Base-by-base conservation (phyloP, 2,329 filamentous ascomycete genomes). In the Didymella sp. region DNA sequence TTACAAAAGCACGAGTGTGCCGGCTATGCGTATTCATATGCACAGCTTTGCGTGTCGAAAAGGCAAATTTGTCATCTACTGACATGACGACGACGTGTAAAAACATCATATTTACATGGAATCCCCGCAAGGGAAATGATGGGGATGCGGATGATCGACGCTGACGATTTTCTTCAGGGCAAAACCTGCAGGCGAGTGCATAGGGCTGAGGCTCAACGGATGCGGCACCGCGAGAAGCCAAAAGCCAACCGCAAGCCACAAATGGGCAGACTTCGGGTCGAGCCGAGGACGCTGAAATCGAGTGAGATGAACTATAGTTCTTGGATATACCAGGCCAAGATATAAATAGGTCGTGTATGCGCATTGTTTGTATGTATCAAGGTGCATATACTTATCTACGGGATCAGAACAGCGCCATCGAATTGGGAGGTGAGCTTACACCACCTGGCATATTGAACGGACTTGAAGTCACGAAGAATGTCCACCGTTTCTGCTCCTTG, bases 381-480 rank as follows among this genome's bases (percentile, higher is more conserved):
- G 9, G 1, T 24, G n/a, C 13, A 15, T 24, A 33, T 22, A 11
- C n/a, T 37, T n/a, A 37, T n/a, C n/a, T 15, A 11, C 17, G 9
- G 19, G 4, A 37, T 69, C 51, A 76, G 40, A 77, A 73, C 3
- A 77, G 64, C 11, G 70, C 69, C 42, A 77, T 61, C n/a, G 68
- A 71, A 54, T 71, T 70, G 11, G 75, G 69, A 21, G 76, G 74
- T 17, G 35, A 21, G 50, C 66, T 71, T 1, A 72, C 6, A 77
- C 35, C 17, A 21, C 35, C 35, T 37, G 35, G 35, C 38, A 35
- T 17, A 25, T 27, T 42, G 22, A 27, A 25, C 6, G 24, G 40
- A 17, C 22, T 42, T 27, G 13, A 64, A 37, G 79, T 78, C 28
- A 82, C 62, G 46, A 82, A 72, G 62, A 82, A 82, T 1, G 69